Percentiles rank a stretch among this genome's conserved stretches.
phyloP scores from a whole-genome alignment of 352 stramenopile genomes.

The Pythium periplocum region DNA sequence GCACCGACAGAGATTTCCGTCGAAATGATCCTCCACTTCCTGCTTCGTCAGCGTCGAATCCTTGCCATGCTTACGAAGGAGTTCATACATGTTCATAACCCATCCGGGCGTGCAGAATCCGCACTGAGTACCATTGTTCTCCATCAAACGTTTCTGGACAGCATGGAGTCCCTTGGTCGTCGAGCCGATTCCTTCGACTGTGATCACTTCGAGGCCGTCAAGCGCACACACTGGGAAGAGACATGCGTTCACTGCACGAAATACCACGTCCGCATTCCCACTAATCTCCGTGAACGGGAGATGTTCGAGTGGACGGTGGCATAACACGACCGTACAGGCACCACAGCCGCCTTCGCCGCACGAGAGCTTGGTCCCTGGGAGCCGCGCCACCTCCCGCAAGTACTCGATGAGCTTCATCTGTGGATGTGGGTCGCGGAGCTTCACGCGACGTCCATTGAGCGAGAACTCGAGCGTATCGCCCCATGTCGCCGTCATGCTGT shows the following conservation, averaged over 20 bases:
- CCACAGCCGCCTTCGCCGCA: constrained; percentile 31
- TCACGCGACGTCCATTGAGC: constrained; percentile 15
- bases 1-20: constrained; percentile 89
- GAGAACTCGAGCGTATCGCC: constrained; percentile 12
- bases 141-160: constrained; percentile 64
- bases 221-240: constrained; percentile 68
- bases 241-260: constrained; percentile 76
- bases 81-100: constrained; percentile 37
- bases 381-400: constrained; percentile 43
- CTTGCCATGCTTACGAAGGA: constrained; percentile 18
- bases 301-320: constrained; percentile 14
- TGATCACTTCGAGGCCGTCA: constrained; percentile 81
- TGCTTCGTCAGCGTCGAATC: constrained; percentile 33
- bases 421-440: constrained; percentile 7
- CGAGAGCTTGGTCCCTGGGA: constrained; percentile 71
- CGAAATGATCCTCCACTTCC: constrained; percentile 74
- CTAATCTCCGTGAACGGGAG: constrained; percentile 1
- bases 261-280: constrained; percentile 11
- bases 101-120: constrained; percentile 65
- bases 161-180: constrained; percentile 27
- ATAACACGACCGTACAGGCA: constrained; percentile 30
- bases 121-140: constrained; percentile 82
- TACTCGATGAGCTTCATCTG: constrained; percentile 55
- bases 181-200: constrained; percentile 74
- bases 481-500: constrained; percentile 6